A percentile compares a stretch with the other conserved stretches of the same genome.
Evolutionary conservation across 2,329 filamentous ascomycete genomes (phyloP).

Genomic region (Fusarium hostae): DNA sequence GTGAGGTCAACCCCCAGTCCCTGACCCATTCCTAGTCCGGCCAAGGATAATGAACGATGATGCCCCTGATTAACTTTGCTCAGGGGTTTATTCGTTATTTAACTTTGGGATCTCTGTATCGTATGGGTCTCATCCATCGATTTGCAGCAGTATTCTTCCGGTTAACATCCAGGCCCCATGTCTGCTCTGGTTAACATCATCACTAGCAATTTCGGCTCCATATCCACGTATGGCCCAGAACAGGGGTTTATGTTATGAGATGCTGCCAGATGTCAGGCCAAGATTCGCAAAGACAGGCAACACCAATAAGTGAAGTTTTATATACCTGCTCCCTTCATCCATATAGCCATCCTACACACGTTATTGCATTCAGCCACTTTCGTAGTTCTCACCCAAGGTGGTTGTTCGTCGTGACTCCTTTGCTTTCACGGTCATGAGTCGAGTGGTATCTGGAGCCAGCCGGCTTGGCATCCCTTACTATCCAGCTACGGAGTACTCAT

Average conservation of each 20-base stretch:
- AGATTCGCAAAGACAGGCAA: conserved; percentile 26
- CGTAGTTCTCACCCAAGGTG: conserved; percentile 12
- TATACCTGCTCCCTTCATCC: conserved; percentile 17
- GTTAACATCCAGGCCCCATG: conserved; percentile 12
- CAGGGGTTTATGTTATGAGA: conserved; percentile 14
- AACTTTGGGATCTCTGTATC: conserved; percentile 9
- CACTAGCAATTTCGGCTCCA: conserved; percentile 22
- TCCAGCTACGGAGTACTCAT: not conserved
- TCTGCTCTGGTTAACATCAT: conserved; percentile 4
- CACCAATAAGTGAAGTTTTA: conserved; percentile 21
- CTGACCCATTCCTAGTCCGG: conserved; percentile 28
- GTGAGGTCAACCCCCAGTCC: conserved; percentile 23
- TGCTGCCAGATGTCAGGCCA: conserved; percentile 9
- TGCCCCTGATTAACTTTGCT: conserved; percentile 31
- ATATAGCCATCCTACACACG: not conserved
- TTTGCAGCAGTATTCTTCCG: not conserved
- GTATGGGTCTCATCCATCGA: not conserved
- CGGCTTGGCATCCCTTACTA: conserved; percentile 33
- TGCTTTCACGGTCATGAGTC: conserved; percentile 30
- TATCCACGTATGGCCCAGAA: conserved; percentile 4
- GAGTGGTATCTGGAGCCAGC: conserved; percentile 13
- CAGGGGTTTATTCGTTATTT: conserved; percentile 20
- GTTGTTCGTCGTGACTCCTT: conserved; percentile 27
- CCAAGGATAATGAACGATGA: conserved; percentile 6
- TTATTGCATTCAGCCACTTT: conserved; percentile 1